Percentiles rank a stretch among this genome's conserved stretches.
Evolutionary conservation across 129 eudicot genomes (phyloP).

Genomic region (Tagetes patula): DNA sequence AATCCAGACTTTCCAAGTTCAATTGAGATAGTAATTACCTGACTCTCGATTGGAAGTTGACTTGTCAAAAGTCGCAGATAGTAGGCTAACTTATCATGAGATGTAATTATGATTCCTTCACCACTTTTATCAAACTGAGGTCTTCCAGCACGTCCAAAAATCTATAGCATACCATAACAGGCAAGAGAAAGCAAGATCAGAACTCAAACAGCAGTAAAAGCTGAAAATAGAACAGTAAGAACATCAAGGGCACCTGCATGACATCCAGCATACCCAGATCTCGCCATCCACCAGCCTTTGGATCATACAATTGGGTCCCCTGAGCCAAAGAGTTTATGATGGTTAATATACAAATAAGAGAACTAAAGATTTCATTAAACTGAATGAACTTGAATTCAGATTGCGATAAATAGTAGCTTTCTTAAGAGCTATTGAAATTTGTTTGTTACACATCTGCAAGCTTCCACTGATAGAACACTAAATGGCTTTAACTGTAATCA

Average conservation of each 20-base stretch:
- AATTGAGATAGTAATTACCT: slow-evolving; percentile 44
- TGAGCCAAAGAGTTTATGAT: slow-evolving; percentile 35
- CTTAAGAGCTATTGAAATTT: not conserved
- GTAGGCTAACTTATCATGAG: slow-evolving; percentile 91
- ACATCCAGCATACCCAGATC: slow-evolving; percentile 99
- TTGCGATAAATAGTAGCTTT: not conserved
- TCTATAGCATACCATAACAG: slow-evolving; percentile 41
- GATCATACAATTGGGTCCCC: slow-evolving; percentile 98
- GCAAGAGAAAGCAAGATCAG: slow-evolving; percentile 14
- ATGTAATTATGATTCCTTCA: slow-evolving; percentile 96
- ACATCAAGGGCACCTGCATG: slow-evolving; percentile 69
- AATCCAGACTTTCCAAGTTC: slow-evolving; percentile 2
- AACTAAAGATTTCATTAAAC: not conserved
- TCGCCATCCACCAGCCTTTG: slow-evolving; percentile 99
- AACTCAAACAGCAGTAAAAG: slow-evolving; percentile 26
- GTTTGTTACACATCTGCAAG: not conserved
- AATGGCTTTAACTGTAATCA: slow-evolving; percentile 13
- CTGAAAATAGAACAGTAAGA: slow-evolving; percentile 18
- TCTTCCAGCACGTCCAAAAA: slow-evolving; percentile 99
- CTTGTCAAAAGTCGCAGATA: slow-evolving; percentile 89
- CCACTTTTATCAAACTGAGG: slow-evolving; percentile 99
- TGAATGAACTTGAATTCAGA: not conserved
- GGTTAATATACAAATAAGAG: slow-evolving; percentile 24
- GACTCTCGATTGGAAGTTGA: slow-evolving; percentile 99
- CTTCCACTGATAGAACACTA: slow-evolving; percentile 1